Base-by-base conservation (phyloP, 2,329 filamentous ascomycete genomes). In the Tolypocladium endophyticum region DNA sequence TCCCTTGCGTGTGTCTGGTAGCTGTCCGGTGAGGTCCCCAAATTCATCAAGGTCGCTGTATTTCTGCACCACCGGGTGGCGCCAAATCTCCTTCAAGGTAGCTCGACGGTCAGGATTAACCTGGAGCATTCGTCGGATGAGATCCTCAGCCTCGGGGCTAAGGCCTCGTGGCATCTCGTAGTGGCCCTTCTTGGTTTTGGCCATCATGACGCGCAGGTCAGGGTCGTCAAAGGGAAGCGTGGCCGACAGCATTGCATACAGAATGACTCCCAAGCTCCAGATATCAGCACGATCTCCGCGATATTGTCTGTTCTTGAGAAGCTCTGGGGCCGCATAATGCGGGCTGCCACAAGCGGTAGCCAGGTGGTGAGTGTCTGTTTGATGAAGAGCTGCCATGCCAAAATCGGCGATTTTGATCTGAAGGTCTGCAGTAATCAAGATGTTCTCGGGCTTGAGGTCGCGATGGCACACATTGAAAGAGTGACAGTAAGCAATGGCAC, bases 381-480 rank as follows among this genome's bases (percentile, higher is more conserved):
- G 93, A 63, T 87, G 85, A 50, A 97, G 79, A 4, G 93, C 93
- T 53, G 94, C 94, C 92, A 99, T 97, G 50, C 94, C 93, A 72
- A 99, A 99, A 72, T 99, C 94, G 57, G 93, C 93, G 67, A 99
- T 87, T 75, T 97, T 99, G 72, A 97, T 86, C 60, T 89, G 86
- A 58, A 87, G 82, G 55, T 87, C 78, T 3, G 79, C 78, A 60
- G 92, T 92, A 57, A 99, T 81, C 23, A 99, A 80, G 54, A 99
- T 97, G 68, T 99, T 99, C 74, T 99, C 94, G 0, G 92, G 94
- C 74, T 99, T 99, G 58, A 99, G 79, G 67, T 99, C 94, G 30
- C 94, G 89, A 71, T 99, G 94, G 71, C 92, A 96, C 63, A 99
- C 96, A 66, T 93, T 92, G 76, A 96, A 90, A 3, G 89, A 86